A percentile compares a stretch with the other conserved stretches of the same genome.
Evolutionary conservation across 2,329 filamentous ascomycete genomes (phyloP).

Genomic region (Ceratocystis smalleyi): DNA sequence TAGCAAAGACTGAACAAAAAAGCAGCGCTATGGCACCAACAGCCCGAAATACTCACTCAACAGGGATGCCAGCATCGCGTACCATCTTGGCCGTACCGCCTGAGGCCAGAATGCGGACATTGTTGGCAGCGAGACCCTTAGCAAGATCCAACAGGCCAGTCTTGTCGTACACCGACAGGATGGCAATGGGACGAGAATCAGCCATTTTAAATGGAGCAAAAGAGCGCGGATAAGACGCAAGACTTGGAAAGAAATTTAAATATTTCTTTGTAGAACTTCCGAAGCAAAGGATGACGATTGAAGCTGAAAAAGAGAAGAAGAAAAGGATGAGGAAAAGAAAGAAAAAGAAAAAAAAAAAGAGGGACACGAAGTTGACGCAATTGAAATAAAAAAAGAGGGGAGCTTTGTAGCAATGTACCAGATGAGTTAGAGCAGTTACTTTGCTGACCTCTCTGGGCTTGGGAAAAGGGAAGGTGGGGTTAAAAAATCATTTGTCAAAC

Average conservation of each 20-base stretch:
- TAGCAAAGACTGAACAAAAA: background rate
- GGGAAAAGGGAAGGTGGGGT: conserved; percentile 13
- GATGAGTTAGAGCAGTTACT: background rate
- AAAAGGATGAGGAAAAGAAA: background rate
- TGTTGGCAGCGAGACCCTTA: conserved; percentile 74
- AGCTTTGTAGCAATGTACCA: background rate
- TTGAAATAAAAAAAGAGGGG: background rate
- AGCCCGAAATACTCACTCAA: conserved; percentile 54
- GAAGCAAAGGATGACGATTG: conserved; percentile 14
- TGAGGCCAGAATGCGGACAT: conserved; percentile 85
- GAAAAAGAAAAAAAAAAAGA: background rate
- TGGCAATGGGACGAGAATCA: conserved; percentile 50
- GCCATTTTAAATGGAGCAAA: conserved; percentile 23
- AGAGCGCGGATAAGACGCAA: background rate
- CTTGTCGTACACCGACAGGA: conserved; percentile 98
- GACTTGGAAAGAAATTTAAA: background rate
- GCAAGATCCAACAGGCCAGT: conserved; percentile 84
- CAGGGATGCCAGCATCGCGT: conserved; percentile 83
- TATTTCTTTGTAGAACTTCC: conserved; percentile 11
- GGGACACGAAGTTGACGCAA: background rate
- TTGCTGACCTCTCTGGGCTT: background rate
- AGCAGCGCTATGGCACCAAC: background rate
- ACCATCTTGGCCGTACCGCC: conserved; percentile 95
- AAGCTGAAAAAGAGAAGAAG: conserved; percentile 11
- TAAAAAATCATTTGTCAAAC: conserved; percentile 9